Conservation (phyloP, 768 basidiomycete genomes). For the Leucocoprinus leucothites region DNA sequence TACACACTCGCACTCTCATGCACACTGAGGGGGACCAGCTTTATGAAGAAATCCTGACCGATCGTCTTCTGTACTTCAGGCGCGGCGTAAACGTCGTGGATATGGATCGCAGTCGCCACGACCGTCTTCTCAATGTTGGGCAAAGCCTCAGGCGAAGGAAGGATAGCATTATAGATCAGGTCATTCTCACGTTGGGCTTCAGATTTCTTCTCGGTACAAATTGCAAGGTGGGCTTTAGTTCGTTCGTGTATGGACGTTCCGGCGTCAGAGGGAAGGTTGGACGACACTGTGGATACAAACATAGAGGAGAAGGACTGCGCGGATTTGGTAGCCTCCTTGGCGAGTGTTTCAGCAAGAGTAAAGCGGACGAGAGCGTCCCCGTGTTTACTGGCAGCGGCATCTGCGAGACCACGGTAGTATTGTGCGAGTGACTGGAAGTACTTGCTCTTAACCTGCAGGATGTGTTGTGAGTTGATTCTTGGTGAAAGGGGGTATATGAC, state of each 20-base stretch:
- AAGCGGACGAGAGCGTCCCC: constrained; percentile 85
- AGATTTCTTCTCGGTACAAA: constrained; percentile 70
- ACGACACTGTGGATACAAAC: constrained; percentile 70
- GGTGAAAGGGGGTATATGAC: constrained; percentile 13
- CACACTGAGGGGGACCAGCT: constrained; percentile 87
- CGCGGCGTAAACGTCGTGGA: constrained; percentile 90
- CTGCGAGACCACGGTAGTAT: constrained; percentile 81
- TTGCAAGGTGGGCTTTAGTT: constrained; percentile 75
- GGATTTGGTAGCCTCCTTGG: constrained; percentile 78
- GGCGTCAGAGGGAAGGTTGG: constrained; percentile 86
- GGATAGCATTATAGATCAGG: constrained; percentile 91
- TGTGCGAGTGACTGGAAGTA: constrained; percentile 84
- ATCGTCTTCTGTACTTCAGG: constrained; percentile 94
- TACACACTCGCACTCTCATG: constrained; percentile 96
- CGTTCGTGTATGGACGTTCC: constrained; percentile 77
- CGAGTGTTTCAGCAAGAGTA: constrained; percentile 68
- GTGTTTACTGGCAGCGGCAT: constrained; percentile 72
- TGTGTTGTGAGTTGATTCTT: constrained; percentile 5
- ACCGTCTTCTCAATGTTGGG: constrained; percentile 78
- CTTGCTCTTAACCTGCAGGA: constrained; percentile 80
- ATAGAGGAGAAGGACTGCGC: constrained; percentile 66
- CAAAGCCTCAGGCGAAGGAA: constrained; percentile 76
- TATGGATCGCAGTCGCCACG: constrained; percentile 82
- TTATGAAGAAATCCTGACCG: constrained; percentile 85
- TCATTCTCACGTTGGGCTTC: constrained; percentile 91